Conservation (phyloP, 768 basidiomycete genomes). For the Psilocybe subaeruginosa region DNA sequence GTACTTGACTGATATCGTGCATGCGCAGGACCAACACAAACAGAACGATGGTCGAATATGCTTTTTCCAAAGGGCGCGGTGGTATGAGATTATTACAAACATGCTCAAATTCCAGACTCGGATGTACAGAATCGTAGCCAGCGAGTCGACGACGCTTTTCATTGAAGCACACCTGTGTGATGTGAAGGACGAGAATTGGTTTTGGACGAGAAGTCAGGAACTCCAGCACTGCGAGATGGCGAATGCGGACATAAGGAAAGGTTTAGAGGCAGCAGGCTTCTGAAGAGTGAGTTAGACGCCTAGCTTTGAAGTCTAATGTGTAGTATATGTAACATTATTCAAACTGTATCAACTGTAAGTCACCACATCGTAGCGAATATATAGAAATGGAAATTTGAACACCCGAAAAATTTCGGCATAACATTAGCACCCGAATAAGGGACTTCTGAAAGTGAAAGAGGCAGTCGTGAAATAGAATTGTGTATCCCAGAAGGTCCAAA, state of each 20-base stretch:
- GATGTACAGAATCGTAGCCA: slow-evolving; percentile 50
- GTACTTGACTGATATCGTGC: slow-evolving; percentile 63
- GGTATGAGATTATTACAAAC: slow-evolving; percentile 53
- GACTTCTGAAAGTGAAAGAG: background rate
- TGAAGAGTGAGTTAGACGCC: slow-evolving; percentile 26
- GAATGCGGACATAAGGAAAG: slow-evolving; percentile 67
- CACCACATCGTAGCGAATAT: slow-evolving; percentile 23
- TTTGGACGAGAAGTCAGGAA: slow-evolving; percentile 63
- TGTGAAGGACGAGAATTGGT: slow-evolving; percentile 50
- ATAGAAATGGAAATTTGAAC: slow-evolving; percentile 16
- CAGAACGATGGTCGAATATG: slow-evolving; percentile 42
- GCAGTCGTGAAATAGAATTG: slow-evolving; percentile 17
- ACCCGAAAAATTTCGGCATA: background rate
- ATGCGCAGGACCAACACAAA: slow-evolving; percentile 52
- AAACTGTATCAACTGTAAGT: slow-evolving; percentile 22
- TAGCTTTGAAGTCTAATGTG: slow-evolving; percentile 1
- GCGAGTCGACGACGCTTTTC: slow-evolving; percentile 47
- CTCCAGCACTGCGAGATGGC: slow-evolving; percentile 60
- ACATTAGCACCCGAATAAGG: background rate
- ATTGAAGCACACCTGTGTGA: slow-evolving; percentile 48
- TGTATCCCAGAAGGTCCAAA: slow-evolving; percentile 44
- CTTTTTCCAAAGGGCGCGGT: slow-evolving; percentile 58
- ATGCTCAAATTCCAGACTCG: slow-evolving; percentile 62
- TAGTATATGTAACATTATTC: slow-evolving; percentile 22
- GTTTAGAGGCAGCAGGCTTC: slow-evolving; percentile 72